Evolutionary conservation across 192 early-diverging fungal species (phyloP).

Genomic region (Backusella australiensis): DNA sequence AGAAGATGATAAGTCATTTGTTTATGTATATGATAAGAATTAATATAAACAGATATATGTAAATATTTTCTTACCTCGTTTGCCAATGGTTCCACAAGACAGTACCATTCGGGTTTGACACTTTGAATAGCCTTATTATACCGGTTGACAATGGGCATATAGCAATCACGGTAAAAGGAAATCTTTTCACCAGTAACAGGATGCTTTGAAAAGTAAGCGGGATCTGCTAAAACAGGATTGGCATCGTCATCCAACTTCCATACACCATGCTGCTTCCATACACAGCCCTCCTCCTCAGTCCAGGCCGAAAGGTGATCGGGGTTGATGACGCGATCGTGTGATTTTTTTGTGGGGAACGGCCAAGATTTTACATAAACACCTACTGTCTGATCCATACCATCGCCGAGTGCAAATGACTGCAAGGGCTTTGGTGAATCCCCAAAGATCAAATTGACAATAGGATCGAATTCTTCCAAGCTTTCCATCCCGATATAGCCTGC

Average conservation of each 20-base stretch:
- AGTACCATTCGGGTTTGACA: constrained; percentile 46
- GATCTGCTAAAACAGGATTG: constrained; percentile 46
- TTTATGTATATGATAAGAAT: not conserved
- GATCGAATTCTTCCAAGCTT: constrained; percentile 59
- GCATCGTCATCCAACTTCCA: constrained; percentile 61
- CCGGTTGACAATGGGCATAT: constrained; percentile 67
- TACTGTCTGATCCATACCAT: constrained; percentile 67
- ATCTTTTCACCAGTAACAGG: constrained; percentile 53
- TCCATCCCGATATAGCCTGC: constrained; percentile 75
- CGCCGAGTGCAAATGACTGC: constrained; percentile 74
- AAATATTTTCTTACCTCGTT: constrained; percentile 52
- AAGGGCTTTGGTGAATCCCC: constrained; percentile 69
- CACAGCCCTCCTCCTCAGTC: constrained; percentile 58
- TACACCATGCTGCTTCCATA: constrained; percentile 79
- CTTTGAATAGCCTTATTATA: constrained; percentile 63
- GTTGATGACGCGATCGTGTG: constrained; percentile 57
- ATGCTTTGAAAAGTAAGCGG: constrained; percentile 68
- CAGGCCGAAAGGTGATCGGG: constrained; percentile 55
- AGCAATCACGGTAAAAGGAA: constrained; percentile 70
- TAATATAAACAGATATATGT: not conserved
- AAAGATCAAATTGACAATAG: constrained; percentile 63
- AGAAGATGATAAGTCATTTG: constrained; percentile 18
- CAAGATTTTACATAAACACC: constrained; percentile 76
- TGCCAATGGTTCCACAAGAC: constrained; percentile 83
- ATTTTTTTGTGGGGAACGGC: constrained; percentile 68